Base-by-base conservation (phyloP, 2,329 filamentous ascomycete genomes). In the Colletotrichum viniferum region DNA sequence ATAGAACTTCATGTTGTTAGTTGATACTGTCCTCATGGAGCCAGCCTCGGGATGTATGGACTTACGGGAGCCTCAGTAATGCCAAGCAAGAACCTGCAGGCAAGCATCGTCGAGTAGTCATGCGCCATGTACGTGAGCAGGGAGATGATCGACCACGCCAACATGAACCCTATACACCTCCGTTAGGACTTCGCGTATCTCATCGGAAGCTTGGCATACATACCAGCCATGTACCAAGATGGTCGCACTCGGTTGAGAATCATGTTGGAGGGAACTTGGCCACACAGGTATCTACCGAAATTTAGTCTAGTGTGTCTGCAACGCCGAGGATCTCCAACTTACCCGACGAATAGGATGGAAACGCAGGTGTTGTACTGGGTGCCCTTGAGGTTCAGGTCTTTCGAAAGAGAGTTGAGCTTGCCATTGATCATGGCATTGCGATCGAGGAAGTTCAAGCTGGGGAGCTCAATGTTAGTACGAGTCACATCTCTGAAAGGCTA, bases 251-350 rank as follows among this genome's bases (percentile, higher is more conserved):
- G 78, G 69, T 81, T 83, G 8, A 84, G 73, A 24, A 83, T 79
- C 81, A 84, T 83, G 75, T 84, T 84, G 24, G 79, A 81, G 18
- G 81, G 82, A 12, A 85, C 72, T 21, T 77, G 76, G 26, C 76
- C 76, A 21, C 73, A 76, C n/a, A 77, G 73, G 36, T 77, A 76
- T 7, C 73, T 76, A 24, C 18, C 14, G 61, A 5, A 6, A 12
- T 30, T 75, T 24, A 69, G 62, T n/a, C 28, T 24, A 12, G n/a
- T 16, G n/a, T n/a, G 18, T 18, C 5, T 21, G 18, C 18, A 38
- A 66, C 6, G 14, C 14, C 8, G 3, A n/a, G n/a, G 30, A 21
- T 28, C 5, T 56, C 30, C 16, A 34, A 38, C 73, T 16, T 68
- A 77, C 63, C 76, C 76, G 30, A 77, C 76, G 48, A 77, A 77